Evolutionary conservation across 2,329 filamentous ascomycete genomes (phyloP).

Genomic region (Emericellopsis cladophorae): DNA sequence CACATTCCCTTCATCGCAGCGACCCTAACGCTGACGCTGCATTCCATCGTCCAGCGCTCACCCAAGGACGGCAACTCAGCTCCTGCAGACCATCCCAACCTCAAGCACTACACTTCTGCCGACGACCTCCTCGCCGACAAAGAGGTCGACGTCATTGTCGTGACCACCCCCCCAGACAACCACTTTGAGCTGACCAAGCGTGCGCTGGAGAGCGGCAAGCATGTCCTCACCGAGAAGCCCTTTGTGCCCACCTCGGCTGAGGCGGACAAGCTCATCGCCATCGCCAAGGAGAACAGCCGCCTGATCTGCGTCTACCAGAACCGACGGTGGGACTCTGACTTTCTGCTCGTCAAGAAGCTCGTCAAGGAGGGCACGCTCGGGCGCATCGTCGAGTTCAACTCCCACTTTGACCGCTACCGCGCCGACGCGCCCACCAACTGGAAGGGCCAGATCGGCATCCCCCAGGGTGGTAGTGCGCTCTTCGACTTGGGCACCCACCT

Average conservation of each 20-base stretch:
- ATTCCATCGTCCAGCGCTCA: conserved; percentile 64
- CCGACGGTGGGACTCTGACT: conserved; percentile 68
- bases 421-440: conserved; percentile 45
- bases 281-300: conserved; percentile 36
- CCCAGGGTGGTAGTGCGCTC: conserved; percentile 52
- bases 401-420: conserved; percentile 68
- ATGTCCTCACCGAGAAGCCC: conserved; percentile 73
- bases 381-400: conserved; percentile 64
- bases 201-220: conserved; percentile 58
- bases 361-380: conserved; percentile 48
- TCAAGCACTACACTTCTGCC: conserved; percentile 50
- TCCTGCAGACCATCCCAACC: conserved; percentile 50
- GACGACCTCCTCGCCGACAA: conserved; percentile 53
- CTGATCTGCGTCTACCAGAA: conserved; percentile 63
- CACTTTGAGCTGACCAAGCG: conserved; percentile 55
- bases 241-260: conserved; percentile 62
- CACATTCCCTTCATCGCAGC: conserved; percentile 67
- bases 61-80: conserved; percentile 54
- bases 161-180: conserved; percentile 59
- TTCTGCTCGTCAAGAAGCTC: conserved; percentile 54
- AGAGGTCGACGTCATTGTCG: conserved; percentile 54
- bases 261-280: conserved; percentile 46
- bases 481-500: conserved; percentile 69
- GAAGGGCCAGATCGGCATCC: conserved; percentile 50
- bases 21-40: conserved; percentile 51